A percentile compares a stretch with the other conserved stretches of the same genome.
Evolutionary conservation across 495 filamentous ascomycete genomes (phyloP).

Genomic region (Cetradonia linearis): DNA sequence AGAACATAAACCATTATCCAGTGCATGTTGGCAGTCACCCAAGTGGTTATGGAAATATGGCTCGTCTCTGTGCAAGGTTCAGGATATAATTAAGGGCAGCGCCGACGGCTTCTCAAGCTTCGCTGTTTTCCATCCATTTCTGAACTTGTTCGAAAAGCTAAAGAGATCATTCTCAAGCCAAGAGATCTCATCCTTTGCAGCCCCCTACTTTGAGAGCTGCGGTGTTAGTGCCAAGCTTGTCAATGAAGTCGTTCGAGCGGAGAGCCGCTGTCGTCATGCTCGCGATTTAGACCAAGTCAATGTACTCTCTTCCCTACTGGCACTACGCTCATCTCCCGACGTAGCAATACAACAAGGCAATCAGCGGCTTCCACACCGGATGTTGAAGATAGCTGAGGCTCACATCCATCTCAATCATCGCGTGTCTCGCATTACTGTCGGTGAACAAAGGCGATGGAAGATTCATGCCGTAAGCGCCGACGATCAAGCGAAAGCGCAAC

Average conservation of each 20-base stretch:
- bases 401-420: background rate
- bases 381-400: background rate
- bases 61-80: background rate
- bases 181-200: background rate
- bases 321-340: background rate
- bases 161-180: background rate
- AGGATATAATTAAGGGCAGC: background rate
- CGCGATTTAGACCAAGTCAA: background rate
- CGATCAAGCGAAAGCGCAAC: background rate
- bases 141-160: background rate
- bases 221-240: background rate
- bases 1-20: background rate
- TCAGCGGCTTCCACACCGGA: background rate
- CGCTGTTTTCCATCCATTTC: background rate
- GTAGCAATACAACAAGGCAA: background rate
- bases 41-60: background rate
- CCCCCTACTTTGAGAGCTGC: background rate
- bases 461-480: background rate
- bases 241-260: background rate
- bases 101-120: background rate
- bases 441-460: background rate
- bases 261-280: background rate
- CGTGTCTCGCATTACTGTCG: background rate
- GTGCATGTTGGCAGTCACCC: background rate
- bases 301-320: background rate